Base-by-base conservation (phyloP, 163 green algal species). In the Scenedesmus sp. region DNA sequence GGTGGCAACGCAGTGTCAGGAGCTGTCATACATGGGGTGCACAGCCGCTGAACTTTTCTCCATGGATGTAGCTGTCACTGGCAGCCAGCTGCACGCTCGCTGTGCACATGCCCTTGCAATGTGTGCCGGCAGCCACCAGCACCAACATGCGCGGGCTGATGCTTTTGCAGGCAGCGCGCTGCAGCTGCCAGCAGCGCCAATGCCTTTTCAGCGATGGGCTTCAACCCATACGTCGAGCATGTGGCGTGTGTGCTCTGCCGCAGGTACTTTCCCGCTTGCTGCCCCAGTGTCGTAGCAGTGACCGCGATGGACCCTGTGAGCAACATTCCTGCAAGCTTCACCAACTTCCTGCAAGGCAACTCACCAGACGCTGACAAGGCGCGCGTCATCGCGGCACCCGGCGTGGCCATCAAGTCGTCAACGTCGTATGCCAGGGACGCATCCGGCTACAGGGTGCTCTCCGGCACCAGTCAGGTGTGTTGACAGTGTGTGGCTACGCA, bases 261-360 rank as follows among this genome's bases (percentile, higher is more conserved):
- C 65, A 76, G 78, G 24, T 91, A 91, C 79, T 42, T 86, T 6
- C 87, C 87, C 16, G 87, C 87, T 56, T 72, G 51, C 56, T 91
- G 87, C 56, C 78, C 87, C 33, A 68, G 59, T 61, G 78, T 80
- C 22, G 56, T 42, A 7, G 78, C 56, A 33, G 78, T 87, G 1
- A 87, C 87, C 0, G 87, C 87, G 10, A 40, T 91, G 16, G 78
- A 87, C 49, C 5, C 53, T 12, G 53, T 5, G 24, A 26, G 3
- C 0, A 65, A 86, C 33, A n/a, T 18, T 15, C 56, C 61, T 33
- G 79, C 87, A 18, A 30, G 22, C 30, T 91, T 87, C 87, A 87
- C 56, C 87, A 91, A 91, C 79, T 91, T 44, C 22, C 37, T 91
- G 87, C 87, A 33, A 59, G 20, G 9, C 1, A 13, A 43, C 13